Evolutionary conservation across 306 rosid genomes (phyloP).

Genomic region (Amphicarpaea edgeworthii): DNA sequence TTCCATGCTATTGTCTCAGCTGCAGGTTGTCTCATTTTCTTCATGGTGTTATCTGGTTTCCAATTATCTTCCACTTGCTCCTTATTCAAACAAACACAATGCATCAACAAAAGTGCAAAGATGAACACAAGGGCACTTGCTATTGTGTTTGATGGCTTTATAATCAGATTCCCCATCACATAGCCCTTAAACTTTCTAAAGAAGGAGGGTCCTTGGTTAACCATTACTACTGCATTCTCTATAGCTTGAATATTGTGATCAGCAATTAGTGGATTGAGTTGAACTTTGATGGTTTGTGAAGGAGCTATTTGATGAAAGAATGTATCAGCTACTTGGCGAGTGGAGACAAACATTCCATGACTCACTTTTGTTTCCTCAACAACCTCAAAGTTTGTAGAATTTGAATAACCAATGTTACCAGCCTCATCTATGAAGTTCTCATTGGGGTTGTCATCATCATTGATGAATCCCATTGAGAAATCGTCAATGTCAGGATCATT

Average conservation of each 20-base stretch:
- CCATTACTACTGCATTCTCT: constrained; percentile 37
- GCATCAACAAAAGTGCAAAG: constrained; percentile 59
- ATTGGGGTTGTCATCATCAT: constrained; percentile 54
- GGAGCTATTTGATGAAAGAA: constrained; percentile 87
- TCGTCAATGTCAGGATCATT: constrained; percentile 58
- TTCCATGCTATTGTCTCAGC: constrained; percentile 32
- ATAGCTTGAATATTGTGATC: constrained; percentile 34
- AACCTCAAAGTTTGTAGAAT: constrained; percentile 77
- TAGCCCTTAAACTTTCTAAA: constrained; percentile 42
- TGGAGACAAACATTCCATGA: constrained; percentile 86
- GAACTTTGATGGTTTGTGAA: constrained; percentile 79
- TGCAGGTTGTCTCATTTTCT: constrained; percentile 35
- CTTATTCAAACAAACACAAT: constrained; percentile 45
- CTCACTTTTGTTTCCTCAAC: constrained; percentile 79
- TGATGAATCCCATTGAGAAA: constrained; percentile 76
- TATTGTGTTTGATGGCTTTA: constrained; percentile 56
- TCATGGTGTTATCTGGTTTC: constrained; percentile 22
- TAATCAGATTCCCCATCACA: constrained; percentile 43
- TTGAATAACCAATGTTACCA: constrained; percentile 64
- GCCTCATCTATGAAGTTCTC: constrained; percentile 63
- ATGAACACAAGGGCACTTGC: constrained; percentile 51
- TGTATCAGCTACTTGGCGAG: constrained; percentile 82
- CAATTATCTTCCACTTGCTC: constrained; percentile 48
- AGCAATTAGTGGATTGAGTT: constrained; percentile 61
- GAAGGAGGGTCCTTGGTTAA: constrained; percentile 34